Conservation (phyloP, 2,329 filamentous ascomycete species). For the Endoconidiophora laricicola region DNA sequence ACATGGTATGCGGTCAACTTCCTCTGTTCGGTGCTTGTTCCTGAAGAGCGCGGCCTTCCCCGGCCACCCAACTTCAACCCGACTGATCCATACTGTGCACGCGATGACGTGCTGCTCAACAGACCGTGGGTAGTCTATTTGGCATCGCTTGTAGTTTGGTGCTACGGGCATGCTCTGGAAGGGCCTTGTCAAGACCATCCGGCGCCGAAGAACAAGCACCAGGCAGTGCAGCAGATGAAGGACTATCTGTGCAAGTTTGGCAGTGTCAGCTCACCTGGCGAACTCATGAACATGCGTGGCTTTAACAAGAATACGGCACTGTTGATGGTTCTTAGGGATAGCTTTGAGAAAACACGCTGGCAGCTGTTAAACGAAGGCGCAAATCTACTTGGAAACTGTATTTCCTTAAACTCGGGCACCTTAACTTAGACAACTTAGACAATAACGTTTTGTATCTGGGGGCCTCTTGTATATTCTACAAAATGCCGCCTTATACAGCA, state of each 20-base stretch:
- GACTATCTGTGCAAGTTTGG: slow-evolving; percentile 59
- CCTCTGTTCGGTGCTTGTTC: slow-evolving; percentile 64
- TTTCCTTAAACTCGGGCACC: slow-evolving; percentile 34
- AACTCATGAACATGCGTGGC: slow-evolving; percentile 54
- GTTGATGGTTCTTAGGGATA: slow-evolving; percentile 63
- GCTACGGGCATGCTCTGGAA: slow-evolving; percentile 80
- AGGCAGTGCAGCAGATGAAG: slow-evolving; percentile 63
- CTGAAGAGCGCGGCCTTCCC: slow-evolving; percentile 23
- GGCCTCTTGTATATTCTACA: neutral
- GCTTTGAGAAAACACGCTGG: slow-evolving; percentile 74
- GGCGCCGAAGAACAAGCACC: slow-evolving; percentile 40
- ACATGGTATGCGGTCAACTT: slow-evolving; percentile 87
- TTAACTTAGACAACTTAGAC: neutral
- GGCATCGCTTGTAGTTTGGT: slow-evolving; percentile 83
- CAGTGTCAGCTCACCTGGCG: slow-evolving; percentile 55
- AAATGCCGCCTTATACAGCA: no score
- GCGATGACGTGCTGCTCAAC: slow-evolving; percentile 79
- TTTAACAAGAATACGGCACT: slow-evolving; percentile 73
- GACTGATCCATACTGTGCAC: slow-evolving; percentile 49
- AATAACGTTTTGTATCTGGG: neutral
- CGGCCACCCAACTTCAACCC: slow-evolving; percentile 20
- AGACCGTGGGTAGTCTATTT: slow-evolving; percentile 94
- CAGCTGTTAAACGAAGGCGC: slow-evolving; percentile 81
- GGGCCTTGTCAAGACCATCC: slow-evolving; percentile 46
- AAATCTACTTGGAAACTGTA: slow-evolving; percentile 64